Conservation (phyloP, 768 basidiomycete species). For the Amanita pallidorosea region DNA sequence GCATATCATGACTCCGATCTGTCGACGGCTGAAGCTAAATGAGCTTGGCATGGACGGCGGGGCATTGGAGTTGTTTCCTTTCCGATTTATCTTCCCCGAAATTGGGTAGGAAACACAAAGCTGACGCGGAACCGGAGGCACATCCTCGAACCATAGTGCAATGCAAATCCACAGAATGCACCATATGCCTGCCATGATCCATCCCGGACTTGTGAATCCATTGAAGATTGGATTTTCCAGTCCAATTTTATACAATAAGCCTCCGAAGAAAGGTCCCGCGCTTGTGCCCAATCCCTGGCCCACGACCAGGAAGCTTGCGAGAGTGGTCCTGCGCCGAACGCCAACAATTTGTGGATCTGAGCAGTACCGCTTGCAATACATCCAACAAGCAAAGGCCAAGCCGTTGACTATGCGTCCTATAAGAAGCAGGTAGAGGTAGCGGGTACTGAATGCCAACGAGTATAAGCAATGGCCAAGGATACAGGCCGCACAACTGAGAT, state of each 20-base stretch:
- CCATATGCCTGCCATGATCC: conserved; percentile 52
- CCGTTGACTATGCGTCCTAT: conserved; percentile 59
- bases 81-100: conserved; percentile 23
- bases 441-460: conserved; percentile 45
- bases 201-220: conserved; percentile 56
- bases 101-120: conserved; percentile 6
- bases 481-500: conserved; percentile 39
- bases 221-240: conserved; percentile 50
- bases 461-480: conserved; percentile 51
- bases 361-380: conserved; percentile 64
- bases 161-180: conserved; percentile 35
- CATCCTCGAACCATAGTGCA: conserved; percentile 28
- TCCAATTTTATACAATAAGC: conserved; percentile 49
- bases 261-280: conserved; percentile 54
- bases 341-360: conserved; percentile 63
- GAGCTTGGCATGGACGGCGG: not conserved
- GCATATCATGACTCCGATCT: conserved; percentile 41
- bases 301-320: conserved; percentile 52
- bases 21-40: not conserved
- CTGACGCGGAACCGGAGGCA: conserved; percentile 11
- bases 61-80: not conserved
- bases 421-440: conserved; percentile 60
- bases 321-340: conserved; percentile 47
- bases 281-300: conserved; percentile 55
- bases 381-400: conserved; percentile 48